These are phyloP conservation scores for Colletotrichum sp. DNA, from an alignment of 2,329 filamentous ascomycete genomes.

Conservation along the genomic window DNA sequence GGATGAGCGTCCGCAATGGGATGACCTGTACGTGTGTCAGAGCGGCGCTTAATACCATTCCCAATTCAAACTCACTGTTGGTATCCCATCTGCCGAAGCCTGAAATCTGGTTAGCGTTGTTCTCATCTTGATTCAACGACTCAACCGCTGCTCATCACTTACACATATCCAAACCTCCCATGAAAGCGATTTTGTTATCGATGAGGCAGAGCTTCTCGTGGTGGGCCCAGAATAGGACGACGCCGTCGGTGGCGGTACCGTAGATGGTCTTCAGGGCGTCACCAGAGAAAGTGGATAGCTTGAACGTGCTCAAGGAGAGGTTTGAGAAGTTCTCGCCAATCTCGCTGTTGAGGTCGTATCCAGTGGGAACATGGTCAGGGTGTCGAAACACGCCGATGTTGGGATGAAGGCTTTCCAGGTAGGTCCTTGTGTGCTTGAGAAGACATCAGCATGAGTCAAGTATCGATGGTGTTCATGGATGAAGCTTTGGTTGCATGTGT, in stretches of 20 bases:
- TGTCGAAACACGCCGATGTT: constrained; percentile 92
- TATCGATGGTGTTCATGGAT: constrained; percentile 23
- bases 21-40: constrained; percentile 54
- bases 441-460: constrained; percentile 6
- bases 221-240: constrained; percentile 90
- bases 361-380: constrained; percentile 83
- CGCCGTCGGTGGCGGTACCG: constrained; percentile 74
- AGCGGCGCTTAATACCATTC: background rate
- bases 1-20: constrained; percentile 86
- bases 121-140: background rate
- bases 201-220: constrained; percentile 90
- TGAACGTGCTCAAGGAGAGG: constrained; percentile 52
- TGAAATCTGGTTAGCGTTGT: constrained; percentile 31
- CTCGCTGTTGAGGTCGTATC: constrained; percentile 69
- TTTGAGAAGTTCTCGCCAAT: constrained; percentile 67
- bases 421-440: constrained; percentile 75
- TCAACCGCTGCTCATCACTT: constrained; percentile 24
- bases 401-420: constrained; percentile 75
- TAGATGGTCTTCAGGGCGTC: constrained; percentile 82
- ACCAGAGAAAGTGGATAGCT: constrained; percentile 68
- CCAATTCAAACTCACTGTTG: constrained; percentile 55
- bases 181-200: constrained; percentile 82
- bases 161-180: constrained; percentile 89
- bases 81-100: constrained; percentile 89
- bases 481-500: constrained; percentile 55